Base-by-base conservation (phyloP, 2,329 filamentous ascomycete species). In the Fusarium citri region DNA sequence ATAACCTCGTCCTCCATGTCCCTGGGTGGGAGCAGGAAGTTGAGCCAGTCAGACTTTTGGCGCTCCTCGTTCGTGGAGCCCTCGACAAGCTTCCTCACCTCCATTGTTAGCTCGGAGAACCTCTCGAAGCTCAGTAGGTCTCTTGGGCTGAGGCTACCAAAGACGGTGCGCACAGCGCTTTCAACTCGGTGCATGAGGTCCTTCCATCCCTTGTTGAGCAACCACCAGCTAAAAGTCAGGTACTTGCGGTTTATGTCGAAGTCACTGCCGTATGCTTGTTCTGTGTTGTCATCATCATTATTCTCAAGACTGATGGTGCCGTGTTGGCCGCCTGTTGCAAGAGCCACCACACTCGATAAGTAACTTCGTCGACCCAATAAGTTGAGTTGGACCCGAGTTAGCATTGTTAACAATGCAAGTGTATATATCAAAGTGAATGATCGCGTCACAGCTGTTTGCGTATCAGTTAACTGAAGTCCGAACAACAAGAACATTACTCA, bases 141-240 rank as follows among this genome's bases (percentile, higher is more conserved):
- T 51, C 94, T 89, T 3, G 94, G 94, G 78, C 94, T 97, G 51
- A 98, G 84, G 66, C 89, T 86, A n/a, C 94, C 93, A 79, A 98
- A 98, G 25, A 95, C 92, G 55, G 97, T 92, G 73, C 91, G 91
- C 25, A 99, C 96, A 6, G 94, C 94, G n/a, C 85, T 83, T 77
- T 94, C 90, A 49, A 99, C 94, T 69, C 91, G 92, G 59, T 89
- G 85, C 86, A 94, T 91, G 59, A 98, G 83, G 61, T 94, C 89
- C 71, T 90, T 89, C 90, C 94, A 98, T 45, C 96, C 96, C 71
- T 89, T 89, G 81, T 99, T 95, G 49, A 99, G 85, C 48, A 99
- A 83, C 94, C 95, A 99, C 96, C 96, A 99, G 81, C 94, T 97
- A 79, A 98, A 97, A 42, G 94, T 97, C 50, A 99, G 85, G 77